Base-by-base conservation (phyloP, 306 rosid genomes). In the Lathyrus aphaca region DNA sequence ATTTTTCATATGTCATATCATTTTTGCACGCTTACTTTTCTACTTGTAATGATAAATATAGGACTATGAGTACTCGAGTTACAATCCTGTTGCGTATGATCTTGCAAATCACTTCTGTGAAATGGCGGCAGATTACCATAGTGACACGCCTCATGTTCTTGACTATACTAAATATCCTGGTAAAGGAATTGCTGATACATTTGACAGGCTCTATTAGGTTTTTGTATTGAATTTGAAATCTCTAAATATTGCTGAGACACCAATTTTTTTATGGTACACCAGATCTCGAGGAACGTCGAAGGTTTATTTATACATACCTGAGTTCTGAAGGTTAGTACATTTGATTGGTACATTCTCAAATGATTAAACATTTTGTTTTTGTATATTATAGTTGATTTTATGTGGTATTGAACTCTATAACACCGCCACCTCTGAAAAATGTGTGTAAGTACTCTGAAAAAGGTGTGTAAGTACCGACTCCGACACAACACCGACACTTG, bases 71-170 rank as follows among this genome's bases (percentile, higher is more conserved):
- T 94, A 94, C 72, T 68, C 97, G 14, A 79, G 91, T 79, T 91
- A 87, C 82, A 91, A 91, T 68, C 95, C 99, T 37, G 51, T 94
- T 23, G 92, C 96, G 0, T 94, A 82, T 65, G 99, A 94, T 74
- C 58, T 94, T 17, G 99, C 96, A 17, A 94, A 94, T 80, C 99
- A 94, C 73, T 94, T 94, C 67, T 94, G 96, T 74, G 99, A 94
- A 82, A 91, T 94, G 99, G 88, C 60, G 5, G 97, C 99, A 3
- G 66, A 94, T 83, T 94, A 94, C 87, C 99, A 94, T 29, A 84
- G 81, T 43, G 91, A 94, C 42, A 79, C 84, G 14, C 97, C 99
- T 56, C 99, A 94, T 81, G 35, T 89, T 40, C 82, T 94, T 72
- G 96, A 94, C 87, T 94, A 86, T 48, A 77, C 57, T 29, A 85